A percentile compares a stretch with the other conserved stretches of the same genome.
These are phyloP conservation scores for Paramecium sexaurelia DNA, from an alignment of 73 alveolate species.

Conservation along the genomic window DNA sequence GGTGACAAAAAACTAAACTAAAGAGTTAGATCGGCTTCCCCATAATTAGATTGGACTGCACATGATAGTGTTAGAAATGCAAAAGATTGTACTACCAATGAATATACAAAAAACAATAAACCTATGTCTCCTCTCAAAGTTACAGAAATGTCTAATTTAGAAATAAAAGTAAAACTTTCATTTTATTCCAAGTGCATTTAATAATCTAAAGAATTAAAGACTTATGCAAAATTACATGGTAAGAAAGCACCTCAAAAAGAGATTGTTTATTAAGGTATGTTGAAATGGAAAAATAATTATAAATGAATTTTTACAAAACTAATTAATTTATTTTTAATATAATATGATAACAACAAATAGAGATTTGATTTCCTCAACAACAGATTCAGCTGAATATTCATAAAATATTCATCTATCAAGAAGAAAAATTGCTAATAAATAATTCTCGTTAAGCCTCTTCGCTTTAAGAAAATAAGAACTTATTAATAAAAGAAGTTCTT, in stretches of 20 bases:
- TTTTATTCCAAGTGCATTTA: neutral
- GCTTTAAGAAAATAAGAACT: neutral
- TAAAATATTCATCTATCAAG: neutral
- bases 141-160: neutral
- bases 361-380: neutral
- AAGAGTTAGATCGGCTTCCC: neutral
- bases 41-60: neutral
- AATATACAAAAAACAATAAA: neutral
- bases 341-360: neutral
- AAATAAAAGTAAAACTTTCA: neutral
- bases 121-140: neutral
- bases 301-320: neutral
- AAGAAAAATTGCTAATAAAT: neutral
- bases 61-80: conserved; percentile 8
- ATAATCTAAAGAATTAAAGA: neutral
- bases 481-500: neutral
- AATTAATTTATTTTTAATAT: neutral
- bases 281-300: conserved; percentile 42
- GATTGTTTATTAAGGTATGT: neutral
- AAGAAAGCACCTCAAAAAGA: neutral
- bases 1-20: neutral
- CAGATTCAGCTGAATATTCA: neutral
- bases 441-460: neutral
- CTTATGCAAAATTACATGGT: conserved; percentile 21
- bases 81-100: neutral